Evolutionary conservation across 768 basidiomycete genomes (phyloP), one percentile per base, ranked within the genome.

Genomic region (Basidioascus undulatus): DNA sequence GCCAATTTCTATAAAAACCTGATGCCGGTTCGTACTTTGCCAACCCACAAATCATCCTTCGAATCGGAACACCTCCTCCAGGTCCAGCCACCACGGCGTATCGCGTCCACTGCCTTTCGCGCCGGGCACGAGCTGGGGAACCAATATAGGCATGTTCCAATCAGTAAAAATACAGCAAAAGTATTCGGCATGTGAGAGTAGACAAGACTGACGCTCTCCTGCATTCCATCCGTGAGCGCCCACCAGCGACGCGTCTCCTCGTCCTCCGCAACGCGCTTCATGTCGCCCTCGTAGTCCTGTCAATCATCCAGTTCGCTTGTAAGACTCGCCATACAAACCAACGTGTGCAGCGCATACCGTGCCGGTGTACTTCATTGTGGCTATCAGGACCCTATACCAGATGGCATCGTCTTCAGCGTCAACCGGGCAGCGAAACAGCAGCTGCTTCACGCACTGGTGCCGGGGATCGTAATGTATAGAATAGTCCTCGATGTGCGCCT

Each of bases 171-270:
- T n/a, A n/a, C n/a, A n/a, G n/a, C n/a, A n/a, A n/a, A n/a, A n/a
- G n/a, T n/a, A n/a, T n/a, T n/a, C n/a, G n/a, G n/a, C n/a, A n/a
- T n/a, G n/a, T n/a, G n/a, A n/a, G n/a, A n/a, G n/a, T n/a, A n/a
- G n/a, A n/a, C n/a, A n/a, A n/a, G n/a, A n/a, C n/a, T 63, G 32
- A 80, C 69, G 50, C 71, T 75, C 55, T 74, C 69, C 57, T 82
- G 79, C 76, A 81, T 76, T 4, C 51, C 61, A 53, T 79, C 78
- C 0, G 76, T 80, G 33, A 78, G 54, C 48, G 62, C 59, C 78
- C 79, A 80, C 78, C 78, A 81, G 44, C 66, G 54, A 53, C 65
- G 66, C n/a, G 76, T 81, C 51, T 73, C 70, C 13, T 67, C 62
- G 52, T 77, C 74, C 15, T 68, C 67, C 3, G 64, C 71, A 23